These are phyloP conservation scores for Trypanosoma brucei DNA, from an alignment of 208 protist genomes.

Conservation along the genomic window DNA sequence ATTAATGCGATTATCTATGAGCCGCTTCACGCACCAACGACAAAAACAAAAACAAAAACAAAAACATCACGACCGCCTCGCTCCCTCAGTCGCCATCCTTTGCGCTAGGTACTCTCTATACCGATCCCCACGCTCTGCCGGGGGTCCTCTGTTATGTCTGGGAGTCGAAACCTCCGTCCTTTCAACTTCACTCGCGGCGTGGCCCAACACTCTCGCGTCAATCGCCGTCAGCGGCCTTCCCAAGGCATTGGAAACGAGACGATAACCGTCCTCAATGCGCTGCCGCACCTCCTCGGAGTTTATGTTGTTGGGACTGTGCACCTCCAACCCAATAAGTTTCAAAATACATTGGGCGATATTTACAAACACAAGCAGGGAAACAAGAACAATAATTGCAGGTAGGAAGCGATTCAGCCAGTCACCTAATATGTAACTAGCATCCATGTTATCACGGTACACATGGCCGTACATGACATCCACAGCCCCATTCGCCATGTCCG, in stretches of 20 bases:
- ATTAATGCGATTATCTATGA: not conserved
- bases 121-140: constrained; percentile 36
- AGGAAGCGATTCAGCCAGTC: constrained; percentile 76
- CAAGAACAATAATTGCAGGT: constrained; percentile 83
- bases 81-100: constrained; percentile 4
- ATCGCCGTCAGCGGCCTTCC: constrained; percentile 55
- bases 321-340: constrained; percentile 63
- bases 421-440: constrained; percentile 74
- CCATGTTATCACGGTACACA: constrained; percentile 88
- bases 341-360: constrained; percentile 69
- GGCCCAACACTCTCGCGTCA: constrained; percentile 18
- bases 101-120: constrained; percentile 71
- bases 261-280: constrained; percentile 73
- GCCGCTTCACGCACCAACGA: not conserved
- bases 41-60: not conserved
- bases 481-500: constrained; percentile 42
- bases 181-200: not conserved
- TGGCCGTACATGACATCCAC: constrained; percentile 84
- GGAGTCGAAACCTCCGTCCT: not conserved
- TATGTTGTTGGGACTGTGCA: constrained; percentile 75
- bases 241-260: constrained; percentile 65
- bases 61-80: constrained; percentile 3
- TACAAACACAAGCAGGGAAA: constrained; percentile 64
- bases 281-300: constrained; percentile 60
- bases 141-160: not conserved